Evolutionary conservation across 768 basidiomycete species (phyloP).

Genomic region (Termitomyces sp.): DNA sequence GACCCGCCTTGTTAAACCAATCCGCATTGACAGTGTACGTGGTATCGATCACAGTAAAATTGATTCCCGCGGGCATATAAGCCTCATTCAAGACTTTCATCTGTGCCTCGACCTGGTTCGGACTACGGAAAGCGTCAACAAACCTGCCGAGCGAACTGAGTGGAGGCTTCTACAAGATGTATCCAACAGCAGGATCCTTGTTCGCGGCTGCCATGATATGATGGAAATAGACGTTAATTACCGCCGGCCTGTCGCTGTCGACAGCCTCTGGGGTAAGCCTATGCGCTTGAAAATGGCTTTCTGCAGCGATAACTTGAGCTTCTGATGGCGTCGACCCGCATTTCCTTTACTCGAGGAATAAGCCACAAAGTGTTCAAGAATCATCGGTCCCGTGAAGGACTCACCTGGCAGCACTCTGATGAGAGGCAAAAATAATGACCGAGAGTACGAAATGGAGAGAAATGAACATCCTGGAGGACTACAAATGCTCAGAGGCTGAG

Average conservation of each 20-base stretch:
- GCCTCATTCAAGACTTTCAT: constrained; percentile 38
- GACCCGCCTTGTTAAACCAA: constrained; percentile 46
- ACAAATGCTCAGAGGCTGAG: background rate
- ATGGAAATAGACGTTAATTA: constrained; percentile 21
- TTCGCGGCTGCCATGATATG: constrained; percentile 22
- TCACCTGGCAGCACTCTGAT: background rate
- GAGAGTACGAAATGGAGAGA: background rate
- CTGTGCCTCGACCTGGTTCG: constrained; percentile 24
- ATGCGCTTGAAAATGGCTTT: constrained; percentile 10
- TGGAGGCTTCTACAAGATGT: constrained; percentile 30
- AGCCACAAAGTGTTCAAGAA: background rate
- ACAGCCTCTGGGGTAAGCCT: background rate
- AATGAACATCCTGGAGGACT: background rate
- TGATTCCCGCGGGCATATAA: constrained; percentile 30
- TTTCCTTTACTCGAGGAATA: background rate
- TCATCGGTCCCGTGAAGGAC: background rate
- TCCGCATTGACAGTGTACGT: constrained; percentile 36
- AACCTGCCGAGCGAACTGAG: background rate
- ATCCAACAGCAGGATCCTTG: constrained; percentile 27
- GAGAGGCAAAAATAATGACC: background rate
- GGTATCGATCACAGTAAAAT: constrained; percentile 34
- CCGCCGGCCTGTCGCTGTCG: background rate
- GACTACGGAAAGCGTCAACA: background rate
- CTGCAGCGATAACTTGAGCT: constrained; percentile 8
- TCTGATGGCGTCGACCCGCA: constrained; percentile 8